Evolutionary conservation across 768 basidiomycete genomes (phyloP), one percentile per base, ranked within the genome.

Genomic region (Amanita inopinata): DNA sequence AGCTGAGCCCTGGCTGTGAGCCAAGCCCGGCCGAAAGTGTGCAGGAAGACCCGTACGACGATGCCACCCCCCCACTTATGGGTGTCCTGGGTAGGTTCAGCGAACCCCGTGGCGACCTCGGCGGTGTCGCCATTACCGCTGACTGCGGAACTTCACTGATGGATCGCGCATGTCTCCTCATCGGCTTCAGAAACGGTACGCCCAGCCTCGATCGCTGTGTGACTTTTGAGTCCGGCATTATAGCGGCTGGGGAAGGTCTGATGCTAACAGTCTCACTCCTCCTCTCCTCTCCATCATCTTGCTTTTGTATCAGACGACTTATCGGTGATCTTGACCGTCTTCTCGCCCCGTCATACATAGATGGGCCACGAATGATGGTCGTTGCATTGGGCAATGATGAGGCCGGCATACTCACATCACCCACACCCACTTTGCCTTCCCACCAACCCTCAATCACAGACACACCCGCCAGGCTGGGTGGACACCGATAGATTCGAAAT

Each of bases 371-470:
- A 18, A 37, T 33, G 30, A 32, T 46, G 11, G 22, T 31, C 12
- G 39, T 28, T 14, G 49, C 46, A 9, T 47, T 33, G 30, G 46
- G 17, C 5, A 38, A 40, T 15, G 49, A 41, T 3, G 32, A 14
- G 25, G 33, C 31, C 8, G 41, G 32, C 15, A 0, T 33, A 19
- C 45, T 46, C 20, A 70, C 63, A 59, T 86, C 81, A 17, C 81
- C 78, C n/a, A 74, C 83, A 0, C 85, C 85, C 10, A 87, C 74
- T 33, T 68, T 73, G 46, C 65, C 74, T 62, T 87, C 84, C 84
- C 84, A 88, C 83, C 83, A 84, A 47, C 76, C 74, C 48, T 75
- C 78, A 35, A 86, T 57, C 33, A 64, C 66, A n/a, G 72, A 67
- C 3, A 69, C 71, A 9, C 70, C 74, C 18, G 64, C 63, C 25